Evolutionary conservation across 169 alveolate genomes (phyloP), one percentile per base, ranked within the genome.

Genomic region (Cryptosporidium baileyi): DNA sequence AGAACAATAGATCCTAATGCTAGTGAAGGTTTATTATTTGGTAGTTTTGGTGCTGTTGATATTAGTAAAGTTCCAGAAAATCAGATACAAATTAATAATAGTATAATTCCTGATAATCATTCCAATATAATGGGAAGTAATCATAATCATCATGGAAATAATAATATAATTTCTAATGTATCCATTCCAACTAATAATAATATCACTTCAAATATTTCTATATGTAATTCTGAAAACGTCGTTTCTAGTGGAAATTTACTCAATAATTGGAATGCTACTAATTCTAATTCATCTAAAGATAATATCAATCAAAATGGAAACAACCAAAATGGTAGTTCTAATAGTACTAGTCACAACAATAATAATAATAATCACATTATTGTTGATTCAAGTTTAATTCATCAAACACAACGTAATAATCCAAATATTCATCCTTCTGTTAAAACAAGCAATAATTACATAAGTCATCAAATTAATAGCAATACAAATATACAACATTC

Each of bases 1-100:
- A 74, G 85, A 57, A 74, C 85, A n/a, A n/a, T 74, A 9, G 85
- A 74, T 32, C 65, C 67, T 32, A 74, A 57, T 38, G 85, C 85
- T 22, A 74, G 32, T 57, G 85, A 74, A 49, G 85, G 85, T 11
- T 61, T 74, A 17, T 17, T 74, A 28, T 74, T 74, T 57, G 85
- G 85, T 13, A 74, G 85, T 40, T 74, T 74, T 41, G 85, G 85
- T 15, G 74, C 85, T 9, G 85, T 74, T 8, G 85, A 74, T 28
- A 41, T 74, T n/a, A 74, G 85, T 54, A 74, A 54, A n/a, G 34
- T 54, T 3, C 60, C 36, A 22, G 85, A 54, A 74, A 36, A 52
- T 15, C 74, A 74, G 22, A 24, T 54, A 8, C 85, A 51, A 52
- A 40, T 65, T n/a, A 65, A 65, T 51, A 63, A 49, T 32, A 36